Evolutionary conservation across 805 yeast genomes (phyloP), one percentile per base, ranked within the genome.

Genomic region (Metschnikowia henanensis): DNA sequence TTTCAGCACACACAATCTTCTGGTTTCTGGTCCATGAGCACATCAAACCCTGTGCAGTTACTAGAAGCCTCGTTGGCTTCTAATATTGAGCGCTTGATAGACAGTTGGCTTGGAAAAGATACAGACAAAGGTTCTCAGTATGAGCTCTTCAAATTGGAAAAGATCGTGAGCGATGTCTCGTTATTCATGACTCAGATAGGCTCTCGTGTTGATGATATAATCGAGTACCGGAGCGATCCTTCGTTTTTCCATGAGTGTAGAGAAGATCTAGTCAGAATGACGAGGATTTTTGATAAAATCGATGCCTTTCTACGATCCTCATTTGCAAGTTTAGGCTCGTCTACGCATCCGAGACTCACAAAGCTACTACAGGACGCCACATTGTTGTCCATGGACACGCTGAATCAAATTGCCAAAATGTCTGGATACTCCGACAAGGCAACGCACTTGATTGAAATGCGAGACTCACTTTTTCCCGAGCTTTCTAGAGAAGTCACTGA

Each of bases 161-260:
- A 61, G 30, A 52, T 58, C 2, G 47, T 64, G 13, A 65, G 56
- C n/a, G 67, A 59, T 30, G 56, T 66, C 20, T 51, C 55, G n/a
- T 42, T 42, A 18, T 62, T 60, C 46, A 46, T 68, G 35, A 40
- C 43, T 26, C 58, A 53, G 26, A 38, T 65, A 22, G 16, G 23
- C 23, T 7, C 34, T 13, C 25, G 37, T 18, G 22, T 20, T 13
- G 32, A 25, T 16, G 23, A 18, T 10, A 19, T 13, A 18, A 23
- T 41, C 13, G 23, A 41, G n/a, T 21, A 25, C 7, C n/a, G 25
- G 13, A 25, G 15, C 5, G 28, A 20, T 8, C 33, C 37, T 12
- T 7, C 6, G 18, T 30, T 21, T 17, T 41, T 30, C 25, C 28
- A 31, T n/a, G 22, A 25, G n/a, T 16, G 13, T 21, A 33, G 38